Base-by-base conservation (phyloP, 164 flowering plant genomes). In the Berberis thunbergii region DNA sequence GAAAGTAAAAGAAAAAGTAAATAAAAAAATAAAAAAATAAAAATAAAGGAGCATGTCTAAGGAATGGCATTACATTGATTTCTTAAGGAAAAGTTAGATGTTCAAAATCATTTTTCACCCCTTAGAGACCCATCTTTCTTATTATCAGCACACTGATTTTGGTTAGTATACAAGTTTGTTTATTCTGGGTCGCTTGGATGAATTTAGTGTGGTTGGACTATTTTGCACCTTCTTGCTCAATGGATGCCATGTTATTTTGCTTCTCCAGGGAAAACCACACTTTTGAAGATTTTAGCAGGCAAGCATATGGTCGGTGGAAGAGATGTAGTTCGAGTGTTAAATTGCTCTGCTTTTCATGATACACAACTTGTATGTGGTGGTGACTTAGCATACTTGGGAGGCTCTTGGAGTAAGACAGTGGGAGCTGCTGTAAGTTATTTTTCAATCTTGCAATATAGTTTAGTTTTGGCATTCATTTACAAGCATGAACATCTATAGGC, bases 261-360 rank as follows among this genome's bases (percentile, higher is more conserved):
- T 48, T 58, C 39, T 75, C 57, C 78, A 93, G 98, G 98, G 62
- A 93, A 93, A 79, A 93, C 98, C 10, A 93, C 92, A 41, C 73
- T 93, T 75, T 69, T 93, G 79, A 90, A 79, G 81, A 93, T 93
- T 65, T 67, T 93, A 68, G 98, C 94, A 0, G 98, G 98, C 12
- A 88, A 93, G 77, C 97, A 93, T 73, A 83, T 90, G 97, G 97
- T 93, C 13, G 98, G 98, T 41, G 97, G 98, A 61, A 87, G 75
- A 74, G 88, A 93, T 72, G 97, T 87, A 41, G 96, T 93, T 11
- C 78, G 80, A 62, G 97, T 93, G 57, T 72, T 93, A n/a, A 79
- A 77, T 62, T 49, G 76, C 26, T 90, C 98, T 43, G 92, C 96
- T 49, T 93, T 93, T 70, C 98, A 93, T 62, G 98, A 93, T 63